Percentiles rank a stretch among this genome's conserved stretches.
phyloP scores from a whole-genome alignment of 2,329 filamentous ascomycete genomes.

The Neonectria coccinea region DNA sequence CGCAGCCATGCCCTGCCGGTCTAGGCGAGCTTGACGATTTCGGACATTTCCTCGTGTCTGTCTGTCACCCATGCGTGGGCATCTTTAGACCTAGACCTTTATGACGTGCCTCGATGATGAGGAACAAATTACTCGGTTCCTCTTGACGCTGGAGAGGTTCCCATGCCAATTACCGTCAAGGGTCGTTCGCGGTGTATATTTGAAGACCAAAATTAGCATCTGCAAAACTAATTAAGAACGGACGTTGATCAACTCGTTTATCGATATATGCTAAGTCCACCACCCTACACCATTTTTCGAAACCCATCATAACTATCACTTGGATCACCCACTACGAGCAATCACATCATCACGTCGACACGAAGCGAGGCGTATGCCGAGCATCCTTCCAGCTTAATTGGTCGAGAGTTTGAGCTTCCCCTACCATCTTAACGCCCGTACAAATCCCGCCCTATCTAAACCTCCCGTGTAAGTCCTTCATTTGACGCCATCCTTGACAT shows the following conservation, averaged over 20 bases:
- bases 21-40: neutral
- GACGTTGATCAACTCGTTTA: too few relatives aligned
- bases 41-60: neutral
- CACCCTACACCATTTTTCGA: neutral
- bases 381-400: neutral
- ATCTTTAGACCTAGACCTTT: neutral
- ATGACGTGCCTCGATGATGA: too few relatives aligned
- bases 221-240: too few relatives aligned
- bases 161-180: too few relatives aligned
- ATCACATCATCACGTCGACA: neutral
- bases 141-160: too few relatives aligned
- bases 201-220: too few relatives aligned
- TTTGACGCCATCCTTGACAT: slow-evolving; percentile 50
- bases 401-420: neutral
- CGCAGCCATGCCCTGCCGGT: neutral
- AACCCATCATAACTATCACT: neutral
- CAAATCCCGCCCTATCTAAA: neutral
- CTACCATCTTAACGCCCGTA: neutral
- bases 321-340: neutral
- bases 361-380: neutral
- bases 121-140: too few relatives aligned
- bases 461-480: slow-evolving; percentile 22
- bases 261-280: neutral
- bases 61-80: neutral
- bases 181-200: neutral